Percentiles rank a stretch among this genome's conserved stretches.
phyloP scores from a whole-genome alignment of 2,329 filamentous ascomycete species.

The Clarireedia homoeocarpa region DNA sequence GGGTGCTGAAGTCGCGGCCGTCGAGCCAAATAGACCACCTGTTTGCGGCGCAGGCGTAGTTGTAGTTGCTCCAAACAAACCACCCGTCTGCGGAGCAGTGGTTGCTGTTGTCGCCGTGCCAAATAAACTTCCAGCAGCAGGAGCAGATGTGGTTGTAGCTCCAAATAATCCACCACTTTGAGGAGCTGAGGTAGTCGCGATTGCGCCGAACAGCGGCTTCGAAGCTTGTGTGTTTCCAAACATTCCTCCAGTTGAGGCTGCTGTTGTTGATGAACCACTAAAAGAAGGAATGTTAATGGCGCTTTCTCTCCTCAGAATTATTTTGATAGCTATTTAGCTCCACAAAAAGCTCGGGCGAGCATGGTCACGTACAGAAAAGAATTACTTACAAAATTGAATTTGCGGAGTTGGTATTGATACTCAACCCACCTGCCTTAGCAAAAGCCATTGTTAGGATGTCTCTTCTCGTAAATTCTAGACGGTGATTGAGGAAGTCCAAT shows the following conservation, averaged over 20 bases:
- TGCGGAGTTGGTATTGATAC: constrained; percentile 55
- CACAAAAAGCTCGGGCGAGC: constrained; percentile 7
- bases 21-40: constrained; percentile 18
- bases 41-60: constrained; percentile 11
- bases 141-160: constrained; percentile 17
- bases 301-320: constrained; percentile 6
- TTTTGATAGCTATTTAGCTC: constrained; percentile 10
- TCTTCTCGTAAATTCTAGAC: not conserved
- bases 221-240: constrained; percentile 25
- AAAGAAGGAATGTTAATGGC: constrained; percentile 15
- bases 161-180: constrained; percentile 30
- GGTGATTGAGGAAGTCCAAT: not conserved
- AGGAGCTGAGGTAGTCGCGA: constrained; percentile 17
- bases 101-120: constrained; percentile 13
- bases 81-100: constrained; percentile 13
- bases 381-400: constrained; percentile 46
- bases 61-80: constrained; percentile 27
- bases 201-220: constrained; percentile 30
- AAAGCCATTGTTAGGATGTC: constrained; percentile 23
- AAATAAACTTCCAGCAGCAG: constrained; percentile 22
- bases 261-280: constrained; percentile 25
- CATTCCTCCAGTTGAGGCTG: constrained; percentile 26
- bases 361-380: too few species aligned
- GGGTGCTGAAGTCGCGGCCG: not conserved
- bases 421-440: constrained; percentile 50